phyloP scores from a whole-genome alignment of 768 basidiomycete species.

The Lentinula sp. region DNA sequence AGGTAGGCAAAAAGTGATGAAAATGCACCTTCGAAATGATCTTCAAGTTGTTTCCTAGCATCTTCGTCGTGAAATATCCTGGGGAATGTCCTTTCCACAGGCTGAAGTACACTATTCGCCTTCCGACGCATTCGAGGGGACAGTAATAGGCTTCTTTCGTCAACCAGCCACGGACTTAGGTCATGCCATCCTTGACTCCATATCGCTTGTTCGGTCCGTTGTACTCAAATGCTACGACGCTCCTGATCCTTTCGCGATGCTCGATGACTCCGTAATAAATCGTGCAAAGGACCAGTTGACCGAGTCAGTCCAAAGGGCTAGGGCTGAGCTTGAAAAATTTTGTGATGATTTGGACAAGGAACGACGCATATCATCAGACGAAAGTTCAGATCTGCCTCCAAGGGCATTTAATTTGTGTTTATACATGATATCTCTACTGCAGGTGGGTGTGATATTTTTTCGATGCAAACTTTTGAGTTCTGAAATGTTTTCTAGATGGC shows the following conservation, averaged over 20 bases:
- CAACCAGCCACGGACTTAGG: conserved; percentile 26
- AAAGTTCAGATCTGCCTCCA: conserved; percentile 16
- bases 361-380: conserved; percentile 12
- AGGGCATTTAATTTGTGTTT: conserved; percentile 29
- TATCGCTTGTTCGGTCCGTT: conserved; percentile 26
- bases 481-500: conserved; percentile 28
- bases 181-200: conserved; percentile 25
- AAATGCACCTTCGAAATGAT: neutral
- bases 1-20: conserved; percentile 12
- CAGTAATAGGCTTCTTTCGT: conserved; percentile 16
- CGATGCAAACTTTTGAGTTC: neutral
- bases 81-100: conserved; percentile 27
- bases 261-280: conserved; percentile 11
- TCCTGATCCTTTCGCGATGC: neutral
- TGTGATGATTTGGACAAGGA: conserved; percentile 24
- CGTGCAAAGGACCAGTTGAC: conserved; percentile 15
- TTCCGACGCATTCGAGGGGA: conserved; percentile 3
- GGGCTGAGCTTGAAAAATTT: conserved; percentile 24
- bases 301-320: conserved; percentile 16
- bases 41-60: conserved; percentile 16
- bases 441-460: conserved; percentile 23
- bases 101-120: conserved; percentile 1
- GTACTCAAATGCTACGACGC: conserved; percentile 23
- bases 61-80: conserved; percentile 37
- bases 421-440: conserved; percentile 37